Conservation (phyloP, 1,284 basidiomycete genomes). For the Naganishia albida region DNA sequence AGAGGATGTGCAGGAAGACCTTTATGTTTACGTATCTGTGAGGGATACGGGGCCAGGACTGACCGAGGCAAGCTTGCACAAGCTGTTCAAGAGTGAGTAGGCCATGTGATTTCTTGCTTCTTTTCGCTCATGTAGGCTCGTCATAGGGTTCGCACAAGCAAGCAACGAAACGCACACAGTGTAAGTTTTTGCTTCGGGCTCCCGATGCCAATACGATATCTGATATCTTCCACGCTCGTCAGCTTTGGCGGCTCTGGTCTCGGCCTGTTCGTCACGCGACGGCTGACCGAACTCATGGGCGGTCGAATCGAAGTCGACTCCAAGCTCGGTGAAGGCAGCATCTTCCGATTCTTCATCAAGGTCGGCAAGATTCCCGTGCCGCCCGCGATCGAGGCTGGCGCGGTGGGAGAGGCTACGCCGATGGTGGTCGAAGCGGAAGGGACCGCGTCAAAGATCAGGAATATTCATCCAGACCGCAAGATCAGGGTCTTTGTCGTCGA, state of each 20-base stretch:
- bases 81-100: slow-evolving; percentile 43
- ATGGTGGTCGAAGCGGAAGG: too few relatives aligned
- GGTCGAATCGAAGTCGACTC: slow-evolving; percentile 48
- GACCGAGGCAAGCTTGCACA: slow-evolving; percentile 42
- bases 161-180: slow-evolving; percentile 45
- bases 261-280: slow-evolving; percentile 50
- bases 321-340: slow-evolving; percentile 54
- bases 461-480: neutral
- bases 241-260: slow-evolving; percentile 52
- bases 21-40: slow-evolving; percentile 49
- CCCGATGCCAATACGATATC: too few relatives aligned
- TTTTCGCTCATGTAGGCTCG: neutral
- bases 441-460: too few relatives aligned
- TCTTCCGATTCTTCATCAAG: slow-evolving; percentile 52
- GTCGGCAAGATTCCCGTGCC: slow-evolving; percentile 4
- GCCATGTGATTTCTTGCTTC: neutral
- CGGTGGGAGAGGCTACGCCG: neutral
- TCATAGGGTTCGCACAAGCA: slow-evolving; percentile 43
- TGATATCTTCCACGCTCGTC: slow-evolving; percentile 1
- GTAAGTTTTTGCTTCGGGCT: neutral
- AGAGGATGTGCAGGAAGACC: slow-evolving; percentile 39
- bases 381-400: slow-evolving; percentile 26
- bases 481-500: slow-evolving; percentile 21
- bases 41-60: slow-evolving; percentile 53
- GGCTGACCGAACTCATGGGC: slow-evolving; percentile 47